phyloP scores from a whole-genome alignment of 805 yeast species.

The Kluyveromyces lactis region DNA sequence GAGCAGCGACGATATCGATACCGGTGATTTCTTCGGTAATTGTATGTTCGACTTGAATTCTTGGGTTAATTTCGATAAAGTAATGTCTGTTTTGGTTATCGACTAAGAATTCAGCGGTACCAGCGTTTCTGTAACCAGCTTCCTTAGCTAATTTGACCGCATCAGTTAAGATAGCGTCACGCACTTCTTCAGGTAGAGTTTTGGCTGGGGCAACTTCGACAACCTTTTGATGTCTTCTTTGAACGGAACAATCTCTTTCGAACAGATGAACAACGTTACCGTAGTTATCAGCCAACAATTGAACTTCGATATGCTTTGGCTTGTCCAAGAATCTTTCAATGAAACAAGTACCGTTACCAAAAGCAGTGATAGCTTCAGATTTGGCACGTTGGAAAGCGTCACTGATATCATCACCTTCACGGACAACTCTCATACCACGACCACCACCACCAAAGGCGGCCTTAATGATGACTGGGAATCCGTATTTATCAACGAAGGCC shows the following conservation, averaged over 20 bases:
- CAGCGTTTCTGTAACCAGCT: constrained; percentile 93
- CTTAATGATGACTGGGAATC: constrained; percentile 93
- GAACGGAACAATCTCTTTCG: constrained; percentile 99
- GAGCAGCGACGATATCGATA: constrained; percentile 95
- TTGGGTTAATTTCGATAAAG: constrained; percentile 96
- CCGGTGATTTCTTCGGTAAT: constrained; percentile 99
- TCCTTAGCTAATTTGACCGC: constrained; percentile 87
- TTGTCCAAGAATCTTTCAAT: constrained; percentile 90
- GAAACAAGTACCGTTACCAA: constrained; percentile 97
- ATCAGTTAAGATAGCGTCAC: constrained; percentile 89
- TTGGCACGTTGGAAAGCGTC: constrained; percentile 93
- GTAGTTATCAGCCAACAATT: constrained; percentile 82
- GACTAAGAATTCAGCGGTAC: constrained; percentile 96
- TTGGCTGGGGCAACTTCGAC: constrained; percentile 98
- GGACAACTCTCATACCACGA: constrained; percentile 98
- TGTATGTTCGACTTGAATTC: constrained; percentile 97
- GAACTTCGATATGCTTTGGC: constrained; percentile 98
- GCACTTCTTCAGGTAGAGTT: constrained; percentile 69
- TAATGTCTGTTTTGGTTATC: constrained; percentile 91
- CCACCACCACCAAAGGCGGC: constrained; percentile 99
- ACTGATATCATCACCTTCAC: constrained; percentile 86
- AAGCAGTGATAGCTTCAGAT: constrained; percentile 91
- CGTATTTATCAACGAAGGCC: constrained; percentile 73
- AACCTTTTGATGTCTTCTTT: constrained; percentile 98
- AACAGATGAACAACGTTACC: constrained; percentile 94